phyloP scores from a whole-genome alignment of 306 rosid species.

The Spatholobus suberectus region DNA sequence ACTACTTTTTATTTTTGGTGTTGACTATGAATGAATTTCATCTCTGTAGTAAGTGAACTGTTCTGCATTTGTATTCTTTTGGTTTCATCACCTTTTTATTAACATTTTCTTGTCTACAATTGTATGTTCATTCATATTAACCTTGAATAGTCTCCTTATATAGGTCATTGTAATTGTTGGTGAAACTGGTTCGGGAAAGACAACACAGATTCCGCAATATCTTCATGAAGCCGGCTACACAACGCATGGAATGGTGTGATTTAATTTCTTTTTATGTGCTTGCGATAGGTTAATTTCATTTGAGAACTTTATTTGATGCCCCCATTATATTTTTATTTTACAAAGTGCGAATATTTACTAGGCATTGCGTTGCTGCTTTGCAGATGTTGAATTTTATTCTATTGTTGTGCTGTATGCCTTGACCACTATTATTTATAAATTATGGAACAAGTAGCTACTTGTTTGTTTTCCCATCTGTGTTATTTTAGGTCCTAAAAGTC shows the following conservation, averaged over 20 bases:
- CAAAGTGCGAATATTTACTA: conserved; percentile 6
- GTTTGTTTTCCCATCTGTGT: conserved; percentile 14
- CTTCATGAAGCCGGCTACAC: conserved; percentile 98
- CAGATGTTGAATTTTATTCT: conserved; percentile 17
- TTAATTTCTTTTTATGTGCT: conserved; percentile 17
- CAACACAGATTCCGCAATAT: conserved; percentile 97
- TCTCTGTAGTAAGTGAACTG: conserved; percentile 13
- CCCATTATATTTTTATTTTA: conserved; percentile 12
- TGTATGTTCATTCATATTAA: conserved; percentile 34
- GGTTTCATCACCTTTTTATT: conserved; percentile 7
- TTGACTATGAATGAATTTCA: conserved; percentile 8
- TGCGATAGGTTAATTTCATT: conserved; percentile 26
- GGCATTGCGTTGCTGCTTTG: conserved; percentile 5
- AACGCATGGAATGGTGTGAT: conserved; percentile 79
- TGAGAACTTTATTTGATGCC: conserved; percentile 15
- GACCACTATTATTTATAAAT: conserved; percentile 7
- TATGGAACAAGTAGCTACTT: conserved; percentile 17
- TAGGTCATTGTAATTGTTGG: conserved; percentile 97
- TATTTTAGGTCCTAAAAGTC: background rate
- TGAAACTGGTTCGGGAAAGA: conserved; percentile 99
- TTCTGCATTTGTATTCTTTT: background rate
- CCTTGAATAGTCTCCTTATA: conserved; percentile 26
- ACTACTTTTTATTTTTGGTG: conserved; percentile 11
- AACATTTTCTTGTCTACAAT: background rate
- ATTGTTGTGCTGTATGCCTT: conserved; percentile 2